Evolutionary conservation across 768 basidiomycete species (phyloP), one percentile per base, ranked within the genome.

Genomic region (Termitomyces sp.): DNA sequence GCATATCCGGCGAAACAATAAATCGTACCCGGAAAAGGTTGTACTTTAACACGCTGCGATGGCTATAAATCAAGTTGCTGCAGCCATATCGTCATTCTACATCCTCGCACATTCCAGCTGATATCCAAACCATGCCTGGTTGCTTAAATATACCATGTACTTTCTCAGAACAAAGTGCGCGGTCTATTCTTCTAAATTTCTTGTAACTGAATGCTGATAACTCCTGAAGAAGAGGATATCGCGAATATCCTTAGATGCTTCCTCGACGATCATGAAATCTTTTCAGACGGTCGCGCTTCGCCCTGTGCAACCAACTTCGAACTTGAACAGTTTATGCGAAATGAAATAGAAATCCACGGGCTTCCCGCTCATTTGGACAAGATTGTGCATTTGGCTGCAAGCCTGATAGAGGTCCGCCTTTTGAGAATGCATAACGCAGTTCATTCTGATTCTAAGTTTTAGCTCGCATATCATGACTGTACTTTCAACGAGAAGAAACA

Each of bases 381-480:
- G 36, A 64, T 38, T 14, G 0, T 64, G 26, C 61, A 58, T 28
- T 16, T 60, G 6, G 40, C 61, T 9, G 64, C 64, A 9, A 60
- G 61, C 26, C 40, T 64, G n/a, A 60, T 62, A 9, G 61, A 64
- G 54, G 64, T 64, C 16, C 0, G 50, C 26, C n/a, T 38, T 9
- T 50, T 18, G 4, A 28, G 5, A n/a, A 36, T 32, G 28, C 12
- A 36, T 51, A 12, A 4, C 4, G 1, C 9, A 16, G 2, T 28
- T 26, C 3, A 16, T 23, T 26, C 40, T 30, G 30, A 28, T 13
- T 52, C 8, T 35, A n/a, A 18, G 46, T 36, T 30, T 8, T 43
- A 69, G 68, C 58, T 65, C 18, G 64, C 55, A 1, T 69, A 65
- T 55, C 55, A 56, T 20, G 57, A 59, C 4, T 62, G 59, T 41